These are phyloP conservation scores for Sanghuangporus baumii DNA, from an alignment of 1,284 basidiomycete species.

Conservation along the genomic window DNA sequence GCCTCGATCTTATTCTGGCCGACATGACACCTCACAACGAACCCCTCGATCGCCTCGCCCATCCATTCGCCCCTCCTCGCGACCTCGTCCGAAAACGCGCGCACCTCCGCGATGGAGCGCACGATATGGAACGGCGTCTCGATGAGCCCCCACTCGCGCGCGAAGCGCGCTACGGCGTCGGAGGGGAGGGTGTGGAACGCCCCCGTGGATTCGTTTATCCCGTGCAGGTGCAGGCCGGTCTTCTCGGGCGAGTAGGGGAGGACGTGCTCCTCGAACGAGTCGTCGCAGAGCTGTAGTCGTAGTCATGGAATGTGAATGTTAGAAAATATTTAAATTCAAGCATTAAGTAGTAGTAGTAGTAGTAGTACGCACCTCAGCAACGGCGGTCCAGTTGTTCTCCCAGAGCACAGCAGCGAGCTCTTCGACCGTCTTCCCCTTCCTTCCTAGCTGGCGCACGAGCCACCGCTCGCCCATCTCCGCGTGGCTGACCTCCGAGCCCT, in stretches of 20 bases:
- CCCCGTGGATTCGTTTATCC: conserved; percentile 74
- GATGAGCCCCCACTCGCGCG: conserved; percentile 90
- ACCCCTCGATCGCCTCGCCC: conserved; percentile 89
- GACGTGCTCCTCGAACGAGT: conserved; percentile 97
- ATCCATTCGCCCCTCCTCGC: conserved; percentile 73
- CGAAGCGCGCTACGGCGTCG: conserved; percentile 71
- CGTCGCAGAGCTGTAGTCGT: conserved; percentile 80
- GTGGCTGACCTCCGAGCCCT: conserved; percentile 47
- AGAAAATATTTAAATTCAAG: not conserved
- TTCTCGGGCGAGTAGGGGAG: conserved; percentile 76
- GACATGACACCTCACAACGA: conserved; percentile 86
- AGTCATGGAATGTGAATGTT: not conserved
- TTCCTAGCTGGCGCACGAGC: conserved; percentile 70
- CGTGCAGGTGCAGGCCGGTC: conserved; percentile 92
- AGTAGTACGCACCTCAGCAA: conserved; percentile 68
- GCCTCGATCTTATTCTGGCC: conserved; percentile 16
- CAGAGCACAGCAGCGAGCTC: conserved; percentile 76
- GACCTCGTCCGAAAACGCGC: conserved; percentile 66
- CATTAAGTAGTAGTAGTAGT: not conserved
- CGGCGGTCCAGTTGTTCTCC: conserved; percentile 83
- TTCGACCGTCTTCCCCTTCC: conserved; percentile 61
- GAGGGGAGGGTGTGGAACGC: conserved; percentile 74
- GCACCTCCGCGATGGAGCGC: conserved; percentile 64
- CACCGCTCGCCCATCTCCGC: conserved; percentile 79
- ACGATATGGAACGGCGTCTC: conserved; percentile 63